Evolutionary conservation across 2,329 filamentous ascomycete genomes (phyloP).

Genomic region (Thelonectria discophora): DNA sequence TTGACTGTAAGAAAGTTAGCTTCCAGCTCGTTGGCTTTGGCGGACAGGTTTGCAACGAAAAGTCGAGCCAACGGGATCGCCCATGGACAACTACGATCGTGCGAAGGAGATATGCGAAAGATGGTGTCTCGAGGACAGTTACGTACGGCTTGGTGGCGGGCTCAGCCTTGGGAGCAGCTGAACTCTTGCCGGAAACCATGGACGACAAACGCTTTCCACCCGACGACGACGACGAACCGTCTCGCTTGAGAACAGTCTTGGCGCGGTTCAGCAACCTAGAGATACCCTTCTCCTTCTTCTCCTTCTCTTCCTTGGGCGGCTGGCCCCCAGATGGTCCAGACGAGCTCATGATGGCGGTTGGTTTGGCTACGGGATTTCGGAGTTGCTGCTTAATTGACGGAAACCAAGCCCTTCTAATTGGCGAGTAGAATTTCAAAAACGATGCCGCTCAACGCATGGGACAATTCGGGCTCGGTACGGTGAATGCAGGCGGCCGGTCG

Average conservation of each 20-base stretch:
- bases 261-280: conserved; percentile 58
- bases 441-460: neutral
- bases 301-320: conserved; percentile 47
- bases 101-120: no score
- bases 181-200: conserved; percentile 33
- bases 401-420: neutral
- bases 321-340: conserved; percentile 50
- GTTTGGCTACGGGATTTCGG: neutral
- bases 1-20: conserved; percentile 32
- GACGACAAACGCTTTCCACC: conserved; percentile 38
- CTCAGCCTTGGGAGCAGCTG: conserved; percentile 34
- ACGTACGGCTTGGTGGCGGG: conserved; percentile 41
- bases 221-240: conserved; percentile 43
- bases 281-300: conserved; percentile 59
- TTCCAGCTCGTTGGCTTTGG: neutral
- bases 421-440: neutral
- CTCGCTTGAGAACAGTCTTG: conserved; percentile 61
- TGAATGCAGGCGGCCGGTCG: conserved; percentile 1
- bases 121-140: neutral
- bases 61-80: no score
- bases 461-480: conserved; percentile 5
- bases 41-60: neutral
- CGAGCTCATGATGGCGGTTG: conserved; percentile 53
- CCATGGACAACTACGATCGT: no score
- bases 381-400: conserved; percentile 3